Evolutionary conservation across 257 asterid genomes (phyloP).

Genomic region (Craterostigma plantagineum): DNA sequence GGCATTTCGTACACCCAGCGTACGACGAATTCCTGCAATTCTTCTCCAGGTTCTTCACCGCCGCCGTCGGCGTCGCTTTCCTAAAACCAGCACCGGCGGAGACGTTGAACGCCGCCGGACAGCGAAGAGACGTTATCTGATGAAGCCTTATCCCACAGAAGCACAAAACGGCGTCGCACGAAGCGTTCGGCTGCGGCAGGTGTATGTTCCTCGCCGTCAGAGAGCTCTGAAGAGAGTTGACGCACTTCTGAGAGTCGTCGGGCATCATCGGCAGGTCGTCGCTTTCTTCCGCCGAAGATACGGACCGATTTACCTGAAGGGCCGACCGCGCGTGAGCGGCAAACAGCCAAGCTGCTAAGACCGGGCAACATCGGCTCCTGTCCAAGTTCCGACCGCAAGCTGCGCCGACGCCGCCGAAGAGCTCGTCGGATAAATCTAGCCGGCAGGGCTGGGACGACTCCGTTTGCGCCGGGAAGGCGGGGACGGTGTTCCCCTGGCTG

Average conservation of each 20-base stretch:
- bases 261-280: constrained; percentile 87
- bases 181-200: constrained; percentile 56
- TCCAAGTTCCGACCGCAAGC: constrained; percentile 78
- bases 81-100: constrained; percentile 16
- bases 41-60: constrained; percentile 60
- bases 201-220: constrained; percentile 42
- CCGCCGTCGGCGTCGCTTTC: constrained; percentile 77
- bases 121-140: constrained; percentile 57
- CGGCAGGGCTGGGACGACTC: constrained; percentile 35
- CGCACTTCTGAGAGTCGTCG: constrained; percentile 90
- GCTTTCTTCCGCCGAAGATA: constrained; percentile 30
- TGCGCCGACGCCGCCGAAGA: constrained; percentile 80
- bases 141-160: constrained; percentile 90
- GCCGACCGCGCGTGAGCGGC: constrained; percentile 95
- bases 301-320: constrained; percentile 19
- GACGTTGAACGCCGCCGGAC: constrained; percentile 75
- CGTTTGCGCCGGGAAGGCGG: constrained; percentile 71
- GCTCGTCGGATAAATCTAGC: constrained; percentile 70
- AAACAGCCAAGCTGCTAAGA: constrained; percentile 90
- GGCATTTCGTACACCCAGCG: constrained; percentile 79
- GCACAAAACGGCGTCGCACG: constrained; percentile 91
- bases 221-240: constrained; percentile 61
- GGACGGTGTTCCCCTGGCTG: constrained; percentile 67
- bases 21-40: constrained; percentile 65
- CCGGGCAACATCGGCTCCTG: constrained; percentile 96